phyloP scores from a whole-genome alignment of 1,284 basidiomycete species.

The Ceratobasidium sp. region DNA sequence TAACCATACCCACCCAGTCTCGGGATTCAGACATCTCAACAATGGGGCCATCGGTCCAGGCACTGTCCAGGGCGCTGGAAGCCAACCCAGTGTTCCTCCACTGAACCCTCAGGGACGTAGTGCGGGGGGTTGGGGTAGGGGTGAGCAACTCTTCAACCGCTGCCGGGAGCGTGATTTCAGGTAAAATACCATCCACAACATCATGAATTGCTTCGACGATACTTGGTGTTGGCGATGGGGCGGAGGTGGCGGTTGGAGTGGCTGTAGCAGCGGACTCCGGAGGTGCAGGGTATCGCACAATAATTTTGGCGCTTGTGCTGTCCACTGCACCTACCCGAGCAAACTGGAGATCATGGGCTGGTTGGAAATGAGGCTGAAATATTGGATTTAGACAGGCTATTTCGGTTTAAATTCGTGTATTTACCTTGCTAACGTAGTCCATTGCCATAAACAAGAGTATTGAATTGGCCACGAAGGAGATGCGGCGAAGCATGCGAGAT shows the following conservation, averaged over 20 bases:
- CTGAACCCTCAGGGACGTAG: constrained; percentile 40
- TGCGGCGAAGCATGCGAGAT: constrained; percentile 30
- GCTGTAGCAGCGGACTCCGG: constrained; percentile 15
- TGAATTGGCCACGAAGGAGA: constrained; percentile 57
- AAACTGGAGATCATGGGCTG: constrained; percentile 63
- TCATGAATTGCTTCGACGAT: constrained; percentile 29
- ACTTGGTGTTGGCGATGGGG: constrained; percentile 13
- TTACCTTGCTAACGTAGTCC: constrained; percentile 55
- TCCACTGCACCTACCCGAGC: constrained; percentile 71
- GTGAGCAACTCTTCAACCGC: constrained; percentile 34
- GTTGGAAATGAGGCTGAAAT: constrained; percentile 59
- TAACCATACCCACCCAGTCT: constrained; percentile 71
- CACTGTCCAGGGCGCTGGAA: constrained; percentile 30
- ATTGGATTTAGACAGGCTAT: not conserved
- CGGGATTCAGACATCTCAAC: constrained; percentile 55
- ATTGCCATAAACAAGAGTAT: constrained; percentile 57
- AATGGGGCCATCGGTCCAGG: constrained; percentile 63
- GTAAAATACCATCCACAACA: constrained; percentile 28
- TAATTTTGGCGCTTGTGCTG: constrained; percentile 65
- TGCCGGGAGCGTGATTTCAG: constrained; percentile 28
- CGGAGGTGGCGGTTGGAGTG: not conserved
- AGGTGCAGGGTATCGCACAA: constrained; percentile 61
- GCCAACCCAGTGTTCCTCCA: constrained; percentile 40
- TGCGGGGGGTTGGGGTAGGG: constrained; percentile 27
- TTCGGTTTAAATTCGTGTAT: not conserved